Conservation (phyloP, 768 basidiomycete species). For the Suillus spraguei region DNA sequence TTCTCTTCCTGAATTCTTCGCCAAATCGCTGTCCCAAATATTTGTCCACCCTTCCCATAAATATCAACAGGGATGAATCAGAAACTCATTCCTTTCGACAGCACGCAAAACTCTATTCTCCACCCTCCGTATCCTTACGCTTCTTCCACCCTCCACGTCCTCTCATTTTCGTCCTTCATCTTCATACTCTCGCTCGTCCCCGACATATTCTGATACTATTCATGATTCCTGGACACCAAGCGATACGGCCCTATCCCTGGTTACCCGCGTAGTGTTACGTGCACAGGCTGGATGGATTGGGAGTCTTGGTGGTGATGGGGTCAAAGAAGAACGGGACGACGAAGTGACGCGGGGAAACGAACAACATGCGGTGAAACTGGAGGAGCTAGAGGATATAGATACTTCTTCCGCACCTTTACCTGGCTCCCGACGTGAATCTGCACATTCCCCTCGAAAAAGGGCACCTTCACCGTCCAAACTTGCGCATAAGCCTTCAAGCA, state of each 20-base stretch:
- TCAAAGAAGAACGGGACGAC: background rate
- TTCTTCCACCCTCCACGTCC: background rate
- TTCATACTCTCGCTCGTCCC: background rate
- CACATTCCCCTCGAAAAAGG: background rate
- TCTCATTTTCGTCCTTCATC: background rate
- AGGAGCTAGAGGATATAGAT: background rate
- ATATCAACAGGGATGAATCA: background rate
- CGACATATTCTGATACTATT: background rate
- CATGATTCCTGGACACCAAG: background rate
- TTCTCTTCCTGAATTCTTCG: background rate
- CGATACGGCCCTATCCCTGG: background rate
- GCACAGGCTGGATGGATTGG: slow-evolving; percentile 7
- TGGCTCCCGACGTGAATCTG: background rate
- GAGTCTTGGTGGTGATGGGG: background rate
- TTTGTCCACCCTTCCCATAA: background rate
- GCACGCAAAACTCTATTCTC: slow-evolving; percentile 4
- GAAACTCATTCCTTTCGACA: background rate
- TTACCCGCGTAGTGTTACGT: slow-evolving; percentile 1
- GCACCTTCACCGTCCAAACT: background rate
- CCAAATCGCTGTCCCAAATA: background rate
- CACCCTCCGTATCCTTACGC: slow-evolving; percentile 6
- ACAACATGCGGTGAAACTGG: background rate
- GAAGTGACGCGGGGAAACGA: too few species aligned
- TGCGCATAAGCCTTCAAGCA: background rate
- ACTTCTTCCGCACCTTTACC: background rate